These are phyloP conservation scores for Cicer judaicum DNA, from an alignment of 306 rosid species.

Conservation along the genomic window DNA sequence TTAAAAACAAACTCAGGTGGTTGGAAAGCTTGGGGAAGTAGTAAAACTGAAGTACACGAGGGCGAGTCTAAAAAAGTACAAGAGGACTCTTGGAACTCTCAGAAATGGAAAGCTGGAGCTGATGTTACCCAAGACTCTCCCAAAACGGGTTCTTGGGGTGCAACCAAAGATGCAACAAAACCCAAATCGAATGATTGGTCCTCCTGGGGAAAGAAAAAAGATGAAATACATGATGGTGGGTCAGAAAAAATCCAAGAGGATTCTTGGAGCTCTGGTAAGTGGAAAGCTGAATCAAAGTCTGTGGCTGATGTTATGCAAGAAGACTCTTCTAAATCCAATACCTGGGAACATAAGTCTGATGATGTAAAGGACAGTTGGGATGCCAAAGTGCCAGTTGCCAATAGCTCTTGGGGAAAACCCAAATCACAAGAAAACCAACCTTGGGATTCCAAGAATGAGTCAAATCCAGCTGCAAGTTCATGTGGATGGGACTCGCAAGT, in stretches of 20 bases:
- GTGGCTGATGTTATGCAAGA: slow-evolving; percentile 32
- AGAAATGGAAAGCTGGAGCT: slow-evolving; percentile 18
- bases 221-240: slow-evolving; percentile 32
- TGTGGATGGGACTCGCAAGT: slow-evolving; percentile 67
- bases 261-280: slow-evolving; percentile 16
- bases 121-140: slow-evolving; percentile 35
- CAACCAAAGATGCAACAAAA: neutral
- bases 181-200: slow-evolving; percentile 32
- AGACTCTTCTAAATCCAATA: slow-evolving; percentile 28
- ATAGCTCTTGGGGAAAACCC: slow-evolving; percentile 55
- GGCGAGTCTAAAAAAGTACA: slow-evolving; percentile 25
- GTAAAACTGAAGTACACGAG: slow-evolving; percentile 37
- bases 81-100: slow-evolving; percentile 37
- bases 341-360: slow-evolving; percentile 44
- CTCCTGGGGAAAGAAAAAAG: slow-evolving; percentile 12
- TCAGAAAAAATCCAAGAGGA: slow-evolving; percentile 4
- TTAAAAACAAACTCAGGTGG: slow-evolving; percentile 6
- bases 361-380: slow-evolving; percentile 38
- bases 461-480: slow-evolving; percentile 51
- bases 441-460: slow-evolving; percentile 47
- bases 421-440: slow-evolving; percentile 49
- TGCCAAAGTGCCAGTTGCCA: slow-evolving; percentile 40
- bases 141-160: slow-evolving; percentile 44
- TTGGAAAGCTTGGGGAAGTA: neutral
- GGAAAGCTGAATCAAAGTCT: slow-evolving; percentile 29